Base-by-base conservation (phyloP, 371 early-diverging fungal species). In the Lichtheimia ramosa region DNA sequence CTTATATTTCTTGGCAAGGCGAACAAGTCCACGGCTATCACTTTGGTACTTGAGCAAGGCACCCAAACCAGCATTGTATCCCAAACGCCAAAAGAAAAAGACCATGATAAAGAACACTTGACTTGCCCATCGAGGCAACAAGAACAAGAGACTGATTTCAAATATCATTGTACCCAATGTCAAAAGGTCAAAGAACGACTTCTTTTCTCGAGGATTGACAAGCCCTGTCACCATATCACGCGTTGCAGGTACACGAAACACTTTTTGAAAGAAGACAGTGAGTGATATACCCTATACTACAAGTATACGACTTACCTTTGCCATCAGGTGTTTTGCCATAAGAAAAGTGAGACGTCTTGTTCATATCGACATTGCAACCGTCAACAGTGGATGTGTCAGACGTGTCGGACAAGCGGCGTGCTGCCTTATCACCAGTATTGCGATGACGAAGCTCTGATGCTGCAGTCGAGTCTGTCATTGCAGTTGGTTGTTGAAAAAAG, bases 21-120 rank as follows among this genome's bases (percentile, higher is more conserved):
- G 79, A 39, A 93, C 89, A 43, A 96, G 63, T 3, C 83, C 83
- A 23, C 85, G 83, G 20, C 82, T 78, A 18, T 89, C 85, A 64
- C 92, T 92, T 75, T 97, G 97, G 51, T 79, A 73, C 57, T 87
- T 87, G 27, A 98, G 77, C 18, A 96, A 64, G 24, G 82, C 75
- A 8, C 98, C 98, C 10, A 98, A 69, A 7, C 95, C 95, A 3
- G 82, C 83, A 70, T 96, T 95, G 75, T 96, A 96, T 34, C 85
- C 85, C 46, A 87, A 62, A 34, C 97, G 88, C 96, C 95, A 96
- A 63, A 91, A 88, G 28, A 89, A 61, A 70, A 96, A 96, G 6
- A 89, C 58, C 5, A 80, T 61, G 53, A 92, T 64, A 58, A 93
- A 91, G 39, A 89, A 59, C 53, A 67, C 60, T 34, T 82, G 81